Evolutionary conservation across 164 flowering plant species (phyloP).

Genomic region (Liquidambar formosana): DNA sequence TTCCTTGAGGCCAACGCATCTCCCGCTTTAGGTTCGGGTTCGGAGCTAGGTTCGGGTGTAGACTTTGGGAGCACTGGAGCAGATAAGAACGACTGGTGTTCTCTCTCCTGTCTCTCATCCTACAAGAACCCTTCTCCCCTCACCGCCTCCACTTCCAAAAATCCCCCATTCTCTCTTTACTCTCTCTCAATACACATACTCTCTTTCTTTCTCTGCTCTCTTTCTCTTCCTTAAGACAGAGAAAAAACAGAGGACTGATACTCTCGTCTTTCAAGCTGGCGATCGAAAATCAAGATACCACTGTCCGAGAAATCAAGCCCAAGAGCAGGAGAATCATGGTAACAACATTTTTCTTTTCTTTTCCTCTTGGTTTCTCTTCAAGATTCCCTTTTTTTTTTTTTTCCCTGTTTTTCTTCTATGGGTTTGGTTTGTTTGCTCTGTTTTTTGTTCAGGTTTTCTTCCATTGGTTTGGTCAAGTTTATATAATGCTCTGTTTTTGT

Average conservation of each 20-base stretch:
- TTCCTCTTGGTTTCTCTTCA: neutral
- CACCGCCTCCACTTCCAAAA: constrained; percentile 26
- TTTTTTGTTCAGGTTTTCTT: neutral
- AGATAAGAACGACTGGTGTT: constrained; percentile 60
- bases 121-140: constrained; percentile 39
- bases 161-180: neutral
- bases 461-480: neutral
- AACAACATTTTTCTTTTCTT: neutral
- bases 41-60: constrained; percentile 39
- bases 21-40: constrained; percentile 26
- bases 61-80: constrained; percentile 36
- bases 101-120: constrained; percentile 17
- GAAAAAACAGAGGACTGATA: neutral
- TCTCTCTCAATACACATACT: constrained; percentile 10
- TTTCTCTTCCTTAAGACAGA: constrained; percentile 5
- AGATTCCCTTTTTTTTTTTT: neutral
- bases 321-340: constrained; percentile 83
- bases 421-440: neutral
- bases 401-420: neutral
- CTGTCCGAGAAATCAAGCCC: constrained; percentile 70
- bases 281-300: constrained; percentile 74
- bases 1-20: constrained; percentile 71
- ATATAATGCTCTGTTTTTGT: neutral
- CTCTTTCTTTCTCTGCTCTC: constrained; percentile 13
- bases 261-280: constrained; percentile 55